Evolutionary conservation across 371 early-diverging fungal genomes (phyloP).

Genomic region (Hamiltosporidium tvaerminnensis): DNA sequence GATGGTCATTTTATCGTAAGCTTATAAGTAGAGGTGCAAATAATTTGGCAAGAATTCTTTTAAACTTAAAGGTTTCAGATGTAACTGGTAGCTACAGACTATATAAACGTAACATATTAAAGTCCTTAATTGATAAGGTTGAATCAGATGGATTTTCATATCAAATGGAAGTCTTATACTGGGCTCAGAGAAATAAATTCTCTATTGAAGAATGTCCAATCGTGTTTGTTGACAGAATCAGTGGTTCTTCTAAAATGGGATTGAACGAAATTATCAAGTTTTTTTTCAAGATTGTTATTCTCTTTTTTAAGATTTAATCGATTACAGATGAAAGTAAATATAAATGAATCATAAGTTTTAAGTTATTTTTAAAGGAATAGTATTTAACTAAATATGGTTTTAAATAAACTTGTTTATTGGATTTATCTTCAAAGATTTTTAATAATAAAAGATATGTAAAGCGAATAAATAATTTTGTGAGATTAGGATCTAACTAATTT

Average conservation of each 20-base stretch:
- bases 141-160: slow-evolving; percentile 42
- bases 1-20: slow-evolving; percentile 49
- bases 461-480: too few species aligned
- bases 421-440: too few species aligned
- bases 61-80: slow-evolving; percentile 34
- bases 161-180: slow-evolving; percentile 50
- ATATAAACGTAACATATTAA: slow-evolving; percentile 43
- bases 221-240: slow-evolving; percentile 42
- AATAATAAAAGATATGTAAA: too few species aligned
- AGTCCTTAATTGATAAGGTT: slow-evolving; percentile 17
- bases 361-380: too few species aligned
- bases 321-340: neutral
- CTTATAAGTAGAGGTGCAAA: slow-evolving; percentile 48
- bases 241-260: slow-evolving; percentile 41
- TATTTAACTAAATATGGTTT: too few species aligned
- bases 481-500: too few species aligned
- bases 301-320: neutral
- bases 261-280: slow-evolving; percentile 7
- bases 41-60: slow-evolving; percentile 39
- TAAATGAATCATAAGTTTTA: too few species aligned
- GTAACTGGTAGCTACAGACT: slow-evolving; percentile 48
- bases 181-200: slow-evolving; percentile 15
- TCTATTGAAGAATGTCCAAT: slow-evolving; percentile 47
- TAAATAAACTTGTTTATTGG: too few species aligned
- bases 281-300: neutral